These are phyloP conservation scores for Maudiozyma saulgeensis DNA, from an alignment of 805 yeast genomes.

Conservation along the genomic window DNA sequence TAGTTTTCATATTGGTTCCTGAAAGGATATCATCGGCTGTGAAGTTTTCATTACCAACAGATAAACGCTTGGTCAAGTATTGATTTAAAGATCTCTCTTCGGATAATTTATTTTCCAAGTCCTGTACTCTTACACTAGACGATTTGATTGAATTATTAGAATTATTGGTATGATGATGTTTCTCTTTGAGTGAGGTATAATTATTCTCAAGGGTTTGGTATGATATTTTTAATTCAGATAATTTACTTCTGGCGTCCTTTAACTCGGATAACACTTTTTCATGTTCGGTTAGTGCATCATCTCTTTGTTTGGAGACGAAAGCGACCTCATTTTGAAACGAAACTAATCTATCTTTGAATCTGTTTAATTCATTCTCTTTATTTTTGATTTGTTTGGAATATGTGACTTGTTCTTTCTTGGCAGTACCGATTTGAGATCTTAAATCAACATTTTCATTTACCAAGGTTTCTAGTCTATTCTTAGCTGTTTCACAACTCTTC, in stretches of 20 bases:
- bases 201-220: slow-evolving; percentile 38
- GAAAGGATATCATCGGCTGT: neutral
- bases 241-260: slow-evolving; percentile 20
- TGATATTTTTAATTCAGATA: slow-evolving; percentile 17
- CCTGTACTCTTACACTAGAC: slow-evolving; percentile 33
- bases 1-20: slow-evolving; percentile 9
- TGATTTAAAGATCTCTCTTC: slow-evolving; percentile 27
- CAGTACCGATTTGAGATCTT: slow-evolving; percentile 30
- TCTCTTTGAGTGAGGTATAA: slow-evolving; percentile 27
- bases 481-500: slow-evolving; percentile 28
- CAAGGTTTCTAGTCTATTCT: slow-evolving; percentile 31
- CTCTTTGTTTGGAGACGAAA: slow-evolving; percentile 25
- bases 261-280: slow-evolving; percentile 21
- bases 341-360: slow-evolving; percentile 20
- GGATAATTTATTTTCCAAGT: slow-evolving; percentile 28
- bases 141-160: slow-evolving; percentile 35
- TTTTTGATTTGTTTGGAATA: slow-evolving; percentile 28
- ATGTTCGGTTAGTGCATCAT: slow-evolving; percentile 22
- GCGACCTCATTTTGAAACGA: slow-evolving; percentile 23
- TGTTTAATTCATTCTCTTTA: slow-evolving; percentile 30
- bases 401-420: slow-evolving; percentile 31
- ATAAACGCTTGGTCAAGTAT: slow-evolving; percentile 23
- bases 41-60: slow-evolving; percentile 4
- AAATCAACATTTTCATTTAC: slow-evolving; percentile 38
- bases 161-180: slow-evolving; percentile 4